These are phyloP conservation scores for Steccherinum ochraceum DNA, from an alignment of 768 basidiomycete genomes.

Conservation along the genomic window DNA sequence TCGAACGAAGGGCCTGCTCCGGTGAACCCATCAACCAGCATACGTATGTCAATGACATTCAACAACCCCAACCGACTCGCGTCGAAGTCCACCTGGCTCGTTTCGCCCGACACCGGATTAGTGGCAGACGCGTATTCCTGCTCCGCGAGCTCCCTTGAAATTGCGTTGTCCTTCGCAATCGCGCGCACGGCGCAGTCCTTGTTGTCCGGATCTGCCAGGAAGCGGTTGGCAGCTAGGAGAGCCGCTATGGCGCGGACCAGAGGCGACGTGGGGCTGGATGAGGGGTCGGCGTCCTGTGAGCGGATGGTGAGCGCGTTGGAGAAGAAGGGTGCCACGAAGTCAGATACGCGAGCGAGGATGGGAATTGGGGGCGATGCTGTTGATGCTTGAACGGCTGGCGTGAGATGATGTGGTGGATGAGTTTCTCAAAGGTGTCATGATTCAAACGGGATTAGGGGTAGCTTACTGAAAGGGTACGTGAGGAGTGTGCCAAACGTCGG, in stretches of 20 bases:
- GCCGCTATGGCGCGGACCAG: conserved; percentile 3
- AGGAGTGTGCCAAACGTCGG: conserved; percentile 3
- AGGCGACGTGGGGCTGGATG: background rate
- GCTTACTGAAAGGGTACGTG: conserved; percentile 5
- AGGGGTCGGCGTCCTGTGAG: background rate
- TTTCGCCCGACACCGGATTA: background rate
- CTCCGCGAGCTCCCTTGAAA: background rate
- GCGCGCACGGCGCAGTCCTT: background rate
- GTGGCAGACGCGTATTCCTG: background rate
- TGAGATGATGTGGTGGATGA: background rate
- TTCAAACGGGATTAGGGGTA: background rate
- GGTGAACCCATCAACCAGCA: conserved; percentile 1
- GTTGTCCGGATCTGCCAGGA: conserved; percentile 3
- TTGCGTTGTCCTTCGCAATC: background rate
- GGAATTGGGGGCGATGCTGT: background rate
- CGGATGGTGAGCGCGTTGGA: conserved; percentile 2
- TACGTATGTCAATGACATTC: conserved; percentile 2
- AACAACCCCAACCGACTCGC: conserved; percentile 1
- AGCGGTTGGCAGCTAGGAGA: conserved; percentile 3
- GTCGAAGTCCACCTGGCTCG: background rate
- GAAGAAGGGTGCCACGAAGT: conserved; percentile 6
- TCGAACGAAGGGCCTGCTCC: background rate
- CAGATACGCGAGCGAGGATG: conserved; percentile 3
- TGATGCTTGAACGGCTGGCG: background rate
- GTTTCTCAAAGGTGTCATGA: background rate